These are phyloP conservation scores for Xylaria sp. DNA, from an alignment of 2,329 filamentous ascomycete species.

Conservation along the genomic window DNA sequence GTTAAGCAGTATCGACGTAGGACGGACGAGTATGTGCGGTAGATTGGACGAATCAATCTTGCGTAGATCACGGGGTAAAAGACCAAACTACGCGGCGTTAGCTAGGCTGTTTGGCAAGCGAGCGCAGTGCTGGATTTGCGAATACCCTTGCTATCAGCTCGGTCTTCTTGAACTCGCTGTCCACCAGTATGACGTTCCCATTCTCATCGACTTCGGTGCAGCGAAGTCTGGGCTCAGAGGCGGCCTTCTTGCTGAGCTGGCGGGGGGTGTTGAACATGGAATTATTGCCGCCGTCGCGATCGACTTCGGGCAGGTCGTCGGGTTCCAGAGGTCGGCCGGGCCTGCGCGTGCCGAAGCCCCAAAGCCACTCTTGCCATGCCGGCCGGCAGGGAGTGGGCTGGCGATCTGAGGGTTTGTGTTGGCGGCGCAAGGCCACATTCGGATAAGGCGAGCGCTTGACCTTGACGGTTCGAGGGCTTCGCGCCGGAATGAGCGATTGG, in stretches of 20 bases:
- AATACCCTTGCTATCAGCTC: slow-evolving; percentile 92
- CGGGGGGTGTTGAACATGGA: slow-evolving; percentile 76
- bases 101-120: slow-evolving; percentile 14
- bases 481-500: slow-evolving; percentile 38
- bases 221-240: slow-evolving; percentile 84
- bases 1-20: slow-evolving; percentile 93
- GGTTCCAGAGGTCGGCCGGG: slow-evolving; percentile 59
- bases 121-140: slow-evolving; percentile 26
- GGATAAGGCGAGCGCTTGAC: slow-evolving; percentile 34
- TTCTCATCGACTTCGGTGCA: slow-evolving; percentile 96
- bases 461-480: slow-evolving; percentile 27
- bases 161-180: slow-evolving; percentile 96
- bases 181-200: slow-evolving; percentile 90
- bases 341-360: slow-evolving; percentile 55
- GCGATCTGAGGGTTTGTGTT: slow-evolving; percentile 47
- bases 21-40: slow-evolving; percentile 93
- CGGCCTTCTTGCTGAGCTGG: slow-evolving; percentile 77
- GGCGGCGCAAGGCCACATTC: slow-evolving; percentile 36
- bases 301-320: slow-evolving; percentile 67
- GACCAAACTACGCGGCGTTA: slow-evolving; percentile 73
- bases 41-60: slow-evolving; percentile 98
- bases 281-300: slow-evolving; percentile 67
- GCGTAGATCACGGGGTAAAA: slow-evolving; percentile 91
- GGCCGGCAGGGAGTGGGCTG: slow-evolving; percentile 44
- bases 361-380: slow-evolving; percentile 62